Evolutionary conservation across 2,329 filamentous ascomycete genomes (phyloP).

Genomic region (Arthrinium phaeospermum): DNA sequence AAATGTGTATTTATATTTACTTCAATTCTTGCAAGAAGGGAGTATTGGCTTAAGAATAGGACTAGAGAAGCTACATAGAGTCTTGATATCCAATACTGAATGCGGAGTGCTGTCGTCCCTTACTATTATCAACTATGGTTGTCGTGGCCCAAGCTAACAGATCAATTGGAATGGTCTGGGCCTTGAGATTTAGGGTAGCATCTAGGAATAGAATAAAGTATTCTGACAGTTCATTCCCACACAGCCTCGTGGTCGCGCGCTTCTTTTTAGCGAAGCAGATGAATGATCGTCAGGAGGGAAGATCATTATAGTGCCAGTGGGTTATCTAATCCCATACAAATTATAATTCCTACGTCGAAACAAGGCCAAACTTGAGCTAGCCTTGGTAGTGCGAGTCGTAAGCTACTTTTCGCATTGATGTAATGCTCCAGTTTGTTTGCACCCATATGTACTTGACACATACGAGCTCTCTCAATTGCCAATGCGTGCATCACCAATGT

Average conservation of each 20-base stretch:
- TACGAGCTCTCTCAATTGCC: background rate
- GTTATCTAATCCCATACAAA: background rate
- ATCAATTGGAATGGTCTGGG: background rate
- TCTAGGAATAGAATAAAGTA: background rate
- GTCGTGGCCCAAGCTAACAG: background rate
- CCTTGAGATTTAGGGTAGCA: background rate
- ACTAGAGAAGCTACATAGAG: no score
- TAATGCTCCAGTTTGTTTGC: background rate
- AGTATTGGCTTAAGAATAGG: no score
- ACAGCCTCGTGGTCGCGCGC: background rate
- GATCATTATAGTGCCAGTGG: slow-evolving; percentile 5
- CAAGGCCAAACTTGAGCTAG: background rate
- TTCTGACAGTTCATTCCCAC: background rate
- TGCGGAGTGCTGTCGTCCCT: background rate
- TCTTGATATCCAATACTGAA: background rate
- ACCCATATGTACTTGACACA: background rate
- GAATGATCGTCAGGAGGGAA: background rate
- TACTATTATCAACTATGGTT: background rate
- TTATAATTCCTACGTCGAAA: slow-evolving; percentile 6
- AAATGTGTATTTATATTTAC: no score
- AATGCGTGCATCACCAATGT: background rate
- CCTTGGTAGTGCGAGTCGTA: background rate
- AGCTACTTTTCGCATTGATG: slow-evolving; percentile 11
- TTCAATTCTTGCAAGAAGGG: no score
- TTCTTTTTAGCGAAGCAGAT: background rate